These are phyloP conservation scores for Monosporascus sp. DNA, from an alignment of 2,329 filamentous ascomycete genomes.

Conservation along the genomic window DNA sequence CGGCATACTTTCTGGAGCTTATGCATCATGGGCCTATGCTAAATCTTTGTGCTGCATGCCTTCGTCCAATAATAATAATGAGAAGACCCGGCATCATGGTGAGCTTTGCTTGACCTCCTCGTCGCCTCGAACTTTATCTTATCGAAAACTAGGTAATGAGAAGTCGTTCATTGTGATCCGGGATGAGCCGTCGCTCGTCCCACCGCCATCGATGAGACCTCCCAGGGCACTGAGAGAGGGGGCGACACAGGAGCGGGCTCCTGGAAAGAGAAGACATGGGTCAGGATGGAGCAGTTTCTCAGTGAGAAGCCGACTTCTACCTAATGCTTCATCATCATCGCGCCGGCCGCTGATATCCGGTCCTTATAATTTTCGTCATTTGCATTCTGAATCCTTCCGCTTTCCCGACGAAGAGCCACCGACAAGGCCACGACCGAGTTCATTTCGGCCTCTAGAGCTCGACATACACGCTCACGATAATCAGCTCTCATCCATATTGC, in stretches of 20 bases:
- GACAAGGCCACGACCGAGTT: slow-evolving; percentile 25
- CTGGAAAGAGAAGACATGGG: slow-evolving; percentile 30
- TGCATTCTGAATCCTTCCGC: slow-evolving; percentile 35
- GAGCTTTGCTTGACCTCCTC: slow-evolving; percentile 24
- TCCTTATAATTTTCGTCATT: slow-evolving; percentile 55
- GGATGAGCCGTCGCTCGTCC: slow-evolving; percentile 32
- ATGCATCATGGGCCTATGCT: slow-evolving; percentile 42
- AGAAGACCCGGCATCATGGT: slow-evolving; percentile 33
- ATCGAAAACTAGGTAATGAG: slow-evolving; percentile 21
- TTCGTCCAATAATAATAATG: slow-evolving; percentile 31
- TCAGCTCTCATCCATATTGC: slow-evolving; percentile 50
- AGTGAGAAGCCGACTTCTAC: slow-evolving; percentile 40
- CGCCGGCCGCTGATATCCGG: slow-evolving; percentile 53
- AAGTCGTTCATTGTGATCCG: slow-evolving; percentile 31
- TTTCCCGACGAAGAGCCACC: slow-evolving; percentile 20
- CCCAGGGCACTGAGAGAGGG: slow-evolving; percentile 18
- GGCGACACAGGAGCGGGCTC: slow-evolving; percentile 26
- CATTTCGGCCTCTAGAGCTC: slow-evolving; percentile 52
- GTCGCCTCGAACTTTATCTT: slow-evolving; percentile 2
- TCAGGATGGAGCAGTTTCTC: slow-evolving; percentile 38
- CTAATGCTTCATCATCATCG: slow-evolving; percentile 33
- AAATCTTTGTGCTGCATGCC: slow-evolving; percentile 41
- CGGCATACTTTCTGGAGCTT: slow-evolving; percentile 36
- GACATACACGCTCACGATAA: slow-evolving; percentile 44
- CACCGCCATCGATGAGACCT: slow-evolving; percentile 26